Evolutionary conservation across 2,329 filamentous ascomycete genomes (phyloP).

Genomic region (Tolypocladium cylindrosporum): DNA sequence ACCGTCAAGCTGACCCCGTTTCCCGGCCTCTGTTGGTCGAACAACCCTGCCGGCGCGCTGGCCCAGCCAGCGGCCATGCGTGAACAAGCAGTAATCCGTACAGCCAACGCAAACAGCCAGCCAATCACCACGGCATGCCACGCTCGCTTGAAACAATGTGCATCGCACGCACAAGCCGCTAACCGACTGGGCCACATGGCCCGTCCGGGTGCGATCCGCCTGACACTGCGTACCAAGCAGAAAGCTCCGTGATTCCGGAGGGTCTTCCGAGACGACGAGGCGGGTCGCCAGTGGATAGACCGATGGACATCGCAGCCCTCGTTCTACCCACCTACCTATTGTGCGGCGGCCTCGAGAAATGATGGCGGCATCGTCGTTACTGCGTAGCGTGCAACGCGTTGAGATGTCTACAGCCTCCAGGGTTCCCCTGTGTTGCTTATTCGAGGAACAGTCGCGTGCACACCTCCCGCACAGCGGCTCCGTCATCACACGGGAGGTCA

Average conservation of each 20-base stretch:
- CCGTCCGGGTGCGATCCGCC: background rate
- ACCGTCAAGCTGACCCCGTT: background rate
- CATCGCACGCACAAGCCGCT: background rate
- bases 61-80: background rate
- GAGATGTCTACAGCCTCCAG: too few species aligned
- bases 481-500: background rate
- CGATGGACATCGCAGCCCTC: background rate
- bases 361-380: too few species aligned
- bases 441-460: background rate
- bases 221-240: background rate
- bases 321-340: background rate
- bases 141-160: background rate
- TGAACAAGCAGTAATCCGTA: background rate
- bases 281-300: background rate
- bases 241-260: background rate
- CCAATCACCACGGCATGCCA: background rate
- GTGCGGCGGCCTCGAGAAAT: background rate
- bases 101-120: background rate
- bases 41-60: background rate
- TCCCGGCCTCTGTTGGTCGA: background rate
- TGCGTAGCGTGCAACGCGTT: too few species aligned
- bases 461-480: background rate
- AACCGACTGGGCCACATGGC: background rate
- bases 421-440: too few species aligned
- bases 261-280: background rate